Conservation (phyloP, 306 rosid species). For the Trifolium repens region DNA sequence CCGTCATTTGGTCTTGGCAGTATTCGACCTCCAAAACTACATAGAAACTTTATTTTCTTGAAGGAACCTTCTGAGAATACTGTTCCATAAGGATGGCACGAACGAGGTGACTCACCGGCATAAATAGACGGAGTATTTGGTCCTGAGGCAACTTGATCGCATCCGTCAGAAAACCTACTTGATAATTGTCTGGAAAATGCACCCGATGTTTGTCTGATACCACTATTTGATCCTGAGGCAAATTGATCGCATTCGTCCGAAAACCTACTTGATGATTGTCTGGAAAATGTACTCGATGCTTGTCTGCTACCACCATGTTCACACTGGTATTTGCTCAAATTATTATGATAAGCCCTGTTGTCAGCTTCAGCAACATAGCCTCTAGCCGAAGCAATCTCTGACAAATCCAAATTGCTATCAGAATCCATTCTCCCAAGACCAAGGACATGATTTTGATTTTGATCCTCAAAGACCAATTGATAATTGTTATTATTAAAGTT, state of each 20-base stretch:
- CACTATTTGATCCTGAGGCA: constrained; percentile 48
- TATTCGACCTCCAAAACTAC: constrained; percentile 96
- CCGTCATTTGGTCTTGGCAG: constrained; percentile 85
- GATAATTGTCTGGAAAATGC: constrained; percentile 52
- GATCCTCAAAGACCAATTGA: constrained; percentile 57
- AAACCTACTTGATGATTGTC: constrained; percentile 54
- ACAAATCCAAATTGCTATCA: constrained; percentile 54
- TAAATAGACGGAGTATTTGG: constrained; percentile 42
- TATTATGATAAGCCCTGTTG: constrained; percentile 52
- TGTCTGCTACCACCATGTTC: constrained; percentile 61
- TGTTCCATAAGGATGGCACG: constrained; percentile 55
- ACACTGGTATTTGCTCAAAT: constrained; percentile 47
- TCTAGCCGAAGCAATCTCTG: constrained; percentile 47
- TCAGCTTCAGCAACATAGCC: constrained; percentile 59
- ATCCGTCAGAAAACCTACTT: constrained; percentile 48
- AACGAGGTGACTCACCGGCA: constrained; percentile 56
- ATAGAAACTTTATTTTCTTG: constrained; percentile 77
- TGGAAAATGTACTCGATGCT: constrained; percentile 44
- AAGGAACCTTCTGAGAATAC: constrained; percentile 55
- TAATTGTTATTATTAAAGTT: constrained; percentile 44
- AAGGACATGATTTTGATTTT: constrained; percentile 47
- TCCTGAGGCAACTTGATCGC: constrained; percentile 46
- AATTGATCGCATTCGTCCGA: constrained; percentile 46
- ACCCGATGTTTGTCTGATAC: constrained; percentile 50
- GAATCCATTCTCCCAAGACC: constrained; percentile 56